Percentiles rank a stretch among this genome's conserved stretches.
phyloP scores from a whole-genome alignment of 192 early-diverging fungal species.

The Linnemannia schmuckeri region DNA sequence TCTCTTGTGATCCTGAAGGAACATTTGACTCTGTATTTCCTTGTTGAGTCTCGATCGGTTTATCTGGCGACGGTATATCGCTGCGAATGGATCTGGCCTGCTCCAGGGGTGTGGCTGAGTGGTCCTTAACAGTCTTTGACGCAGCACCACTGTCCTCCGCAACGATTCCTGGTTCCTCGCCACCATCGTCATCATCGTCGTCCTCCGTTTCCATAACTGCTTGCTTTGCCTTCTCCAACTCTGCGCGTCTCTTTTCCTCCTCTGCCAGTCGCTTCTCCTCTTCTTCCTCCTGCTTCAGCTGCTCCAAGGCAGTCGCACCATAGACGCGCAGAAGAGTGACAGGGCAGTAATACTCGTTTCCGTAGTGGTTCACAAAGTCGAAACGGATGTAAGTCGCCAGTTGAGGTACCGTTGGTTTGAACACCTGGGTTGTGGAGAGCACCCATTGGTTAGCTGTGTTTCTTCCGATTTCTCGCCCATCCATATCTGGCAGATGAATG shows the following conservation, averaged over 20 bases:
- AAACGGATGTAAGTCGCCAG: conserved; percentile 89
- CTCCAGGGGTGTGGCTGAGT: background rate
- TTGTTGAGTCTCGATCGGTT: background rate
- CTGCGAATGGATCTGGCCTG: background rate
- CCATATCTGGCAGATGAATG: conserved; percentile 65
- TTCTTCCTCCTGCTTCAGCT: conserved; percentile 75
- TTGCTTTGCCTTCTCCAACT: conserved; percentile 52
- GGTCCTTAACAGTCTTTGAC: background rate
- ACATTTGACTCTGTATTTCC: background rate
- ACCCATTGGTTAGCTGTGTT: background rate
- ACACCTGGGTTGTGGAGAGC: conserved; percentile 68
- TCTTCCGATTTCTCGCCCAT: background rate
- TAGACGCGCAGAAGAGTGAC: conserved; percentile 88
- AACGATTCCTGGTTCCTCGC: conserved; percentile 31
- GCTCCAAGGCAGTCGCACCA: conserved; percentile 94
- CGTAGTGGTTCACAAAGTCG: conserved; percentile 91
- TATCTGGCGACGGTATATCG: background rate
- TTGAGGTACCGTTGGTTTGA: conserved; percentile 78
- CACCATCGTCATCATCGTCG: conserved; percentile 18
- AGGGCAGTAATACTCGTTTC: conserved; percentile 95
- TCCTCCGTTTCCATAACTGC: conserved; percentile 37
- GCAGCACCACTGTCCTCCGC: conserved; percentile 33
- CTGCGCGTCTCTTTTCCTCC: conserved; percentile 40
- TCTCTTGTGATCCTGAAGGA: background rate
- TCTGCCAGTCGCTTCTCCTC: conserved; percentile 48